phyloP scores from a whole-genome alignment of 768 basidiomycete genomes.

The Agaricus sinodeliciosus region DNA sequence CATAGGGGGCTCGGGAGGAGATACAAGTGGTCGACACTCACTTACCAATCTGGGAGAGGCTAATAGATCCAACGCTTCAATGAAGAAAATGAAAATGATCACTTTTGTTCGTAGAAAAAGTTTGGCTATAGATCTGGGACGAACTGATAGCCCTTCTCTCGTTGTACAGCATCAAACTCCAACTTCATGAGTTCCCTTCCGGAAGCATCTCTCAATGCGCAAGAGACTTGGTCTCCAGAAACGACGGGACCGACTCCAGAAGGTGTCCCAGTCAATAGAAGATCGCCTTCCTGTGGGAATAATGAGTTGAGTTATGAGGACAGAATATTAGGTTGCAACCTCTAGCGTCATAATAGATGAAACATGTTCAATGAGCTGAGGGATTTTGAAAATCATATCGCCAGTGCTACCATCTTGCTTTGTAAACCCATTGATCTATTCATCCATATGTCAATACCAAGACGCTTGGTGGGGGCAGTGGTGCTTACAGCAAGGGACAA shows the following conservation, averaged over 20 bases:
- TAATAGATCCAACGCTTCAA: background rate
- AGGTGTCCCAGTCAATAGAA: slow-evolving; percentile 91
- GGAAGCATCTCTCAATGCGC: slow-evolving; percentile 49
- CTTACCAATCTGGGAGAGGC: no score
- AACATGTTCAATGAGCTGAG: slow-evolving; percentile 80
- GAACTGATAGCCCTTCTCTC: slow-evolving; percentile 58
- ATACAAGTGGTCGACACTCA: no score
- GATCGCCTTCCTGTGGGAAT: slow-evolving; percentile 69
- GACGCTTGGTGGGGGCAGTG: background rate
- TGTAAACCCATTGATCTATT: slow-evolving; percentile 72
- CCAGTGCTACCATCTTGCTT: slow-evolving; percentile 83
- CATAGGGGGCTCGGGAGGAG: no score
- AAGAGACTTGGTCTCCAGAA: slow-evolving; percentile 76
- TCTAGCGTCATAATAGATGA: slow-evolving; percentile 98
- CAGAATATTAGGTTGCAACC: slow-evolving; percentile 31
- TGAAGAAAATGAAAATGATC: background rate
- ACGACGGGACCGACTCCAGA: slow-evolving; percentile 78
- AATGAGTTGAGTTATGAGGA: background rate
- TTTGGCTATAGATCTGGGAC: background rate
- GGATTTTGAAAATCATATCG: slow-evolving; percentile 93
- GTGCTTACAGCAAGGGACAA: slow-evolving; percentile 66
- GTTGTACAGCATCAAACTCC: slow-evolving; percentile 55
- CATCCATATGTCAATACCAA: background rate
- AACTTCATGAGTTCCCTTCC: slow-evolving; percentile 56
- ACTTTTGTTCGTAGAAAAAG: background rate